Base-by-base conservation (phyloP, 345 rosid genomes). In the Lepidium didymum region DNA sequence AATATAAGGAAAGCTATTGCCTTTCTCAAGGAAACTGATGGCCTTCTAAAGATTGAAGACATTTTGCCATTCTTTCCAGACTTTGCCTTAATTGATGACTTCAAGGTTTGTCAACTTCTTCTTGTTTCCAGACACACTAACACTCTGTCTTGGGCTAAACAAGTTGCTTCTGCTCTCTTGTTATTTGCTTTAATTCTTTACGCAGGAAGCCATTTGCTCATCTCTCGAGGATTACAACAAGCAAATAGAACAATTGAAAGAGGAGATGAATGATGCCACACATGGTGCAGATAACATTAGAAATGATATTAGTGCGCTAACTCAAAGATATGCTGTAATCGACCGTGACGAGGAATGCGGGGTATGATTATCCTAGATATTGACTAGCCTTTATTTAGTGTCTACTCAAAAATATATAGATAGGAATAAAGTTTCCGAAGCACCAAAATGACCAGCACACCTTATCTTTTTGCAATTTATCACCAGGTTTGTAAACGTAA, bases 261-360 rank as follows among this genome's bases (percentile, higher is more conserved):
- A 94, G 75, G 99, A 94, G 82, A 94, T 94, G 99, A 87, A 94
- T 79, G 96, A 94, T 75, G 97, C 99, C 53, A 94, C 99, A 27
- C 99, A 89, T 79, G 97, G 99, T 70, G 99, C 99, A 68, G 99
- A 94, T 78, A 89, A 89, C 78, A 94, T 94, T 53, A 84, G 97
- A 89, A 94, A 89, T 69, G 99, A 94, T 79, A 94, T 91, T 42
- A 85, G 91, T 75, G 96, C 97, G 41, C 85, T 94, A 58, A 90
- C 99, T 80, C 99, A 94, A 81, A 84, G 97, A 94, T 94, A 86
- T 68, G 91, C 96, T 25, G 93, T 91, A 41, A 87, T 94, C 40
- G 89, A 89, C 46, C 91, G 85, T 0, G 96, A 87, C 0, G 96
- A 94, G 81, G 96, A 94, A 68, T 91, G 99, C 29, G 97, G 99